Percentiles rank a stretch among this genome's conserved stretches.
Evolutionary conservation across 352 stramenopile genomes (phyloP).

Genomic region (Plasmopara muralis): DNA sequence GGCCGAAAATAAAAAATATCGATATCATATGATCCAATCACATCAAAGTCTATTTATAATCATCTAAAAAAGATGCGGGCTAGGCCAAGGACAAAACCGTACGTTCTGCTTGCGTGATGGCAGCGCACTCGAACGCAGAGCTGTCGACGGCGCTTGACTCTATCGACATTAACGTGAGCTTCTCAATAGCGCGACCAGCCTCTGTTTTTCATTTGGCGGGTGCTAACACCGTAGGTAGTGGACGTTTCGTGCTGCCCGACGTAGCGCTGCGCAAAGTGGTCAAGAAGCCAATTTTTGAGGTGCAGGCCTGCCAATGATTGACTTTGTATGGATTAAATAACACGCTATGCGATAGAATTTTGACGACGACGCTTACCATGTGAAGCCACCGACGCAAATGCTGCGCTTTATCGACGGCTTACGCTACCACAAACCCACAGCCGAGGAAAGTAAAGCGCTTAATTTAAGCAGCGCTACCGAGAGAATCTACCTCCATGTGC

Average conservation of each 20-base stretch:
- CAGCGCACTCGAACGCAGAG: constrained; percentile 19
- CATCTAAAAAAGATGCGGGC: constrained; percentile 10
- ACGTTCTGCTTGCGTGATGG: constrained; percentile 14
- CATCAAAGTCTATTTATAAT: constrained; percentile 17
- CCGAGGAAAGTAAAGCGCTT: constrained; percentile 52
- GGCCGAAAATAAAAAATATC: too few species aligned
- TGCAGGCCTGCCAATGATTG: constrained; percentile 7
- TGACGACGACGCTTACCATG: constrained; percentile 54
- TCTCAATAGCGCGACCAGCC: constrained; percentile 19
- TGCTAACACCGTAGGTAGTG: constrained; percentile 11
- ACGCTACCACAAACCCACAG: constrained; percentile 81
- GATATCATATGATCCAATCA: constrained; percentile 13
- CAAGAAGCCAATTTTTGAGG: constrained; percentile 70
- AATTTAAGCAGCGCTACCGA: constrained; percentile 72
- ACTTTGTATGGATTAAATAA: too few species aligned
- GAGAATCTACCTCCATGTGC: constrained; percentile 61
- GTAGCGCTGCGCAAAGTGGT: constrained; percentile 61
- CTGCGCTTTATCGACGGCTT: constrained; percentile 77
- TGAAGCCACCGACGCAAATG: constrained; percentile 71
- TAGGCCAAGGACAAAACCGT: constrained; percentile 22
- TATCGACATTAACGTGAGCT: constrained; percentile 31
- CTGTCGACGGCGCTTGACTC: constrained; percentile 13
- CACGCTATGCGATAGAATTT: constrained; percentile 42
- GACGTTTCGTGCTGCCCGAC: constrained; percentile 41
- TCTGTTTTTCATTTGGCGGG: constrained; percentile 40